Conservation (phyloP, 164 flowering plant genomes). For the Berberis vulgaris region DNA sequence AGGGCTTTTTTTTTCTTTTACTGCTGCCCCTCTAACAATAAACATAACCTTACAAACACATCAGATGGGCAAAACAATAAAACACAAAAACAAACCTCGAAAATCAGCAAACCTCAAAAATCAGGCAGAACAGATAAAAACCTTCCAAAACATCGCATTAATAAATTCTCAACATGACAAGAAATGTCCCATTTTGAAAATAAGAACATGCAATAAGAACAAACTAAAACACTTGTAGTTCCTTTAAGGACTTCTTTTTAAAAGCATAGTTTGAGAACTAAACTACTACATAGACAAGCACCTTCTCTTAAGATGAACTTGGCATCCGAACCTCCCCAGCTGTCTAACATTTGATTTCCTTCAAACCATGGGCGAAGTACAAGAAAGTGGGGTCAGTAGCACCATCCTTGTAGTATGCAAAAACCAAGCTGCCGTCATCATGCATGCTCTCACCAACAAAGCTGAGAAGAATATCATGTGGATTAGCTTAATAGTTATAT, state of each 20-base stretch:
- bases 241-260: neutral
- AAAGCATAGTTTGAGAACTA: neutral
- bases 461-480: constrained; percentile 25
- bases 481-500: neutral
- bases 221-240: too few relatives aligned
- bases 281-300: constrained; percentile 1
- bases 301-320: neutral
- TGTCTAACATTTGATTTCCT: constrained; percentile 46
- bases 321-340: neutral
- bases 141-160: too few relatives aligned
- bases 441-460: constrained; percentile 92
- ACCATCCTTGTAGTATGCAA: constrained; percentile 92
- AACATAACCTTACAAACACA: too few relatives aligned
- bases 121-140: too few relatives aligned
- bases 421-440: constrained; percentile 57
- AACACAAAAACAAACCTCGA: too few relatives aligned
- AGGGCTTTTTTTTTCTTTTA: too few relatives aligned
- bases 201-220: too few relatives aligned
- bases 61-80: too few relatives aligned
- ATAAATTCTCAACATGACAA: too few relatives aligned
- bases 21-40: too few relatives aligned
- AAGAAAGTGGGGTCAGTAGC: constrained; percentile 71
- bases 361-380: constrained; percentile 52
- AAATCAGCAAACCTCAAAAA: too few relatives aligned
- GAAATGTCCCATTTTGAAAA: too few relatives aligned